Base-by-base conservation (phyloP, 345 rosid species). In the Toxicodendron radicans region DNA sequence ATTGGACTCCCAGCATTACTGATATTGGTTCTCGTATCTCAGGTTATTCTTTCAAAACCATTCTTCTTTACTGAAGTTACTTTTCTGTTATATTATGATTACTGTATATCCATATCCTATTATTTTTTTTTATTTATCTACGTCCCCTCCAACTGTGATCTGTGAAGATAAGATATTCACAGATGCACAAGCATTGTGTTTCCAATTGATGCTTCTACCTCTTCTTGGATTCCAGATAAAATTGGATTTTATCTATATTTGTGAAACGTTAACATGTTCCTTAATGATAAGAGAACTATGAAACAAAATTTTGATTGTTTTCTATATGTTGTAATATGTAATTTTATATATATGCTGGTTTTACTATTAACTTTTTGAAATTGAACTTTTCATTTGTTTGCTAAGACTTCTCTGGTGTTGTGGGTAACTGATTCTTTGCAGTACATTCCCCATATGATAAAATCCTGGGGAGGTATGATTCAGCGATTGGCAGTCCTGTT, bases 1-100 rank as follows among this genome's bases (percentile, higher is more conserved):
- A 38, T 92, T 72, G 99, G 97, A 62, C 95, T 92, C 48, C 99
- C 95, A 8, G 91, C 93, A 32, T 81, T 95, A 77, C 41, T 95
- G 68, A 32, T 87, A 21, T 74, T 92, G 71, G 86, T 91, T 77
- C 33, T 95, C 46, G 45, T 90, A 62, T 88, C 99, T 75, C 97
- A 95, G 97, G 98, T 95, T 73, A 53, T 10, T 24, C 24, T n/a
- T 64, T 48, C 73, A 52, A 16, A 30, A 61, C 68, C 11, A 27
- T 32, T 75, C 64, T 48, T 63, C 11, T 49, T 32, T 41, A 71
- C 63, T 20, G 56, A 14, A 69, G 20, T 27, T 48, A 14, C 3
- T 48, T 27, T 49, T 30, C 23, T 30, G 17, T 17, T 67, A 10
- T 7, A 8, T 58, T 58, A 21, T 24, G 23, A 20, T 20, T 23